Conservation (phyloP, 2,329 filamentous ascomycete species). For the Zymoseptoria tritici region DNA sequence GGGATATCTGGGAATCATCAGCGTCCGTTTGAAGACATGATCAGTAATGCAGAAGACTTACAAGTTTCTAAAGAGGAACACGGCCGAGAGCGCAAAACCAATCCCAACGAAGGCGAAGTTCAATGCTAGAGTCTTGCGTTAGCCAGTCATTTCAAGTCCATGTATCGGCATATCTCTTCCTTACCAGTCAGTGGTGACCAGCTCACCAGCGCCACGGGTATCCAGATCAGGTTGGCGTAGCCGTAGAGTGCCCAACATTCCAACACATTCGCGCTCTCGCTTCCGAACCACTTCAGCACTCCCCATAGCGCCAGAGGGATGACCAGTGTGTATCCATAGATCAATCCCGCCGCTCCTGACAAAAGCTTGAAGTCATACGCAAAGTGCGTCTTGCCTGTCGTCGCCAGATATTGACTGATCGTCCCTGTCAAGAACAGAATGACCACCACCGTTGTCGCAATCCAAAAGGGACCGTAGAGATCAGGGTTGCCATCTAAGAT, state of each 20-base stretch:
- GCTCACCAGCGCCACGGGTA: conserved; percentile 83
- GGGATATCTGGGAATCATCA: conserved; percentile 44
- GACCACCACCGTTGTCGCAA: conserved; percentile 92
- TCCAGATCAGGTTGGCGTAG: conserved; percentile 95
- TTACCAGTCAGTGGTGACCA: conserved; percentile 71
- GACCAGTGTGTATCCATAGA: conserved; percentile 86
- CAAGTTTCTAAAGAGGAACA: conserved; percentile 77
- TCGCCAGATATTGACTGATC: conserved; percentile 80
- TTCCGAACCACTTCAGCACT: conserved; percentile 89
- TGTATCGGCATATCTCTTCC: conserved; percentile 13
- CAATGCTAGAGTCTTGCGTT: conserved; percentile 45
- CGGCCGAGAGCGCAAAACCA: conserved; percentile 73
- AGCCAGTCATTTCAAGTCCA: conserved; percentile 2
- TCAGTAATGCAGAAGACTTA: conserved; percentile 38
- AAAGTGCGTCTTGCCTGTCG: conserved; percentile 61
- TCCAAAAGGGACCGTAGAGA: conserved; percentile 96
- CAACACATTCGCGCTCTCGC: conserved; percentile 83
- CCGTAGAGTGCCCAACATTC: conserved; percentile 96
- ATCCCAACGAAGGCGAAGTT: conserved; percentile 92
- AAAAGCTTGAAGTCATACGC: conserved; percentile 86
- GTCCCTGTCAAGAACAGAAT: conserved; percentile 94
- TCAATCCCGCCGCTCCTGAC: conserved; percentile 80
- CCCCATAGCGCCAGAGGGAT: conserved; percentile 82
- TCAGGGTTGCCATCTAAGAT: conserved; percentile 95
- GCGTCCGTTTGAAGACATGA: not conserved